Base-by-base conservation (phyloP, 352 stramenopile genomes). In the Globisporangium echinulatum region DNA sequence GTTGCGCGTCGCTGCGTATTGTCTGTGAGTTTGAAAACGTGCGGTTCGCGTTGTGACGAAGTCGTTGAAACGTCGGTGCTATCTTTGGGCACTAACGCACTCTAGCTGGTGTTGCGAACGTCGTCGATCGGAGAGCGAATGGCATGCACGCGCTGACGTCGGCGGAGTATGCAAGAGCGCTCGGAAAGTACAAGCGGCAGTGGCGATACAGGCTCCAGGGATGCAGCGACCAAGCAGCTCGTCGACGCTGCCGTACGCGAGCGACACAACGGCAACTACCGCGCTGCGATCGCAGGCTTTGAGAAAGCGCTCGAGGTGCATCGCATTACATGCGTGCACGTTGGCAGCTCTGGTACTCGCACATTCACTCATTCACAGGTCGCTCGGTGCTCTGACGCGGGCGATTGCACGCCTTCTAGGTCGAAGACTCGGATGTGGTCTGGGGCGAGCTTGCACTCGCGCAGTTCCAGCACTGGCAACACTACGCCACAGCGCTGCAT, bases 11-110 rank as follows among this genome's bases (percentile, higher is more conserved):
- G 33, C 58, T 81, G 13, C 67, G 65, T 2, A 49, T 87, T 8
- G 53, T 79, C 9, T 75, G 77, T 75, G 77, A 87, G 51, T 50
- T 89, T 36, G 79, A 89, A 39, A 80, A 87, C 50, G 52, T 85
- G 55, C 67, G 51, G 36, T 55, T 68, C 5, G 11, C 38, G 14
- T 6, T 13, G 25, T n/a, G 36, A 25, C 15, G 10, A 25, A 50
- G 15, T 8, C 10, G 33, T 25, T 25, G 19, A 25, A 25, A 25
- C 19, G 19, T 25, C 19, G 19, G 19, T 25, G 19, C 19, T 25
- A 25, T 25, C 19, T 25, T 25, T 19, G 17, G 17, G 17, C 17
- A 19, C 17, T 19, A 19, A 19, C 17, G 17, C 17, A 19, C 17
- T 19, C 17, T 0, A 19, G 17, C 19, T 25, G 19, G 19, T 25